phyloP scores from a whole-genome alignment of 805 yeast species.

The Yamadazyma tumulicola region DNA sequence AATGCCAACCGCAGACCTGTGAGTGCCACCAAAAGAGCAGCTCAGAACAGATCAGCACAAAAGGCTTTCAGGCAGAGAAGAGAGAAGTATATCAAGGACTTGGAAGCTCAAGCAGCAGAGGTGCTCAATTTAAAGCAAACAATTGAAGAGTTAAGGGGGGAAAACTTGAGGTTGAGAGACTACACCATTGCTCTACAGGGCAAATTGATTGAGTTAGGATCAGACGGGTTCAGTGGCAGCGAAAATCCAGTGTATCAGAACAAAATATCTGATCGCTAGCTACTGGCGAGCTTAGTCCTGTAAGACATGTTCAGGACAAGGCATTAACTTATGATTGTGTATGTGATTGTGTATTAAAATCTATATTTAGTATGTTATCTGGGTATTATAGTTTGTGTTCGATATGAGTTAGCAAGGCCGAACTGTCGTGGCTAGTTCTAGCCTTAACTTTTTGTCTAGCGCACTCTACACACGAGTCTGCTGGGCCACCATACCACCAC shows the following conservation, averaged over 20 bases:
- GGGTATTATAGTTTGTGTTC: too few species aligned
- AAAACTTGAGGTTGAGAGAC: constrained; percentile 69
- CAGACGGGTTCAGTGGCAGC: constrained; percentile 8
- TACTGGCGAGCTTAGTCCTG: too few species aligned
- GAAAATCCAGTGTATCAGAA: constrained; percentile 2
- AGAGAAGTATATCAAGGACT: constrained; percentile 74
- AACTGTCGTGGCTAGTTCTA: too few species aligned
- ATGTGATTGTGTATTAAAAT: constrained; percentile 2
- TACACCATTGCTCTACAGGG: constrained; percentile 69
- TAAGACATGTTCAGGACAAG: too few species aligned
- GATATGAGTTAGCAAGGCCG: too few species aligned
- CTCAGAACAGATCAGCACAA: constrained; percentile 89
- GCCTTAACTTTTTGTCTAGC: too few species aligned
- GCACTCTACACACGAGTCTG: too few species aligned
- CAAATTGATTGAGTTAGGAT: constrained; percentile 50
- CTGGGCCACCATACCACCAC: too few species aligned
- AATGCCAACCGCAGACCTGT: constrained; percentile 46
- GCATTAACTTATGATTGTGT: too few species aligned
- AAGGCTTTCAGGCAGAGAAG: constrained; percentile 84
- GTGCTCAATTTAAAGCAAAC: constrained; percentile 60
- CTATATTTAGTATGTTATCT: too few species aligned
- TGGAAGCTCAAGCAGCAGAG: constrained; percentile 67
- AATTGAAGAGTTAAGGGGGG: constrained; percentile 63
- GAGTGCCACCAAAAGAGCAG: constrained; percentile 77
- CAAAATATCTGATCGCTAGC: constrained; percentile 2